Evolutionary conservation across 192 early-diverging fungal species (phyloP).

Genomic region (Linnemannia zychae): DNA sequence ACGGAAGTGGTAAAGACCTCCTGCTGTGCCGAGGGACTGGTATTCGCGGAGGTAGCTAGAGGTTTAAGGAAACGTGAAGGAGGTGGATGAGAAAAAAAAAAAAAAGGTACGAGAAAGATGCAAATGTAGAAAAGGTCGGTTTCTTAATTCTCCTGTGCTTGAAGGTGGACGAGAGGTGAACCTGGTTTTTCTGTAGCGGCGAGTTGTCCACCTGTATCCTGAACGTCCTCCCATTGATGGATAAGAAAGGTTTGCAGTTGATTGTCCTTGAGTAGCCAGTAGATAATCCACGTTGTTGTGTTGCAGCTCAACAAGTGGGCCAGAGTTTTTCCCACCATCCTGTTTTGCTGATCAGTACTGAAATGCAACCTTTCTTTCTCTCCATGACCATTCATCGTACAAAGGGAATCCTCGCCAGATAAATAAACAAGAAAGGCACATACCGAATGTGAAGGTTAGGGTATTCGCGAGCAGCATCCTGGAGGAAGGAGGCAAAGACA

Average conservation of each 20-base stretch:
- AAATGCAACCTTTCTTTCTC: not conserved
- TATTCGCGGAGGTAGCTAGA: constrained; percentile 97
- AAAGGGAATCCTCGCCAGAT: not conserved
- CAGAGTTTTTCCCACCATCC: constrained; percentile 17
- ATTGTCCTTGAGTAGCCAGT: not conserved
- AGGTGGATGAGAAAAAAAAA: not conserved
- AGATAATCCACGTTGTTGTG: constrained; percentile 14
- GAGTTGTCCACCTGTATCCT: not conserved
- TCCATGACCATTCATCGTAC: not conserved
- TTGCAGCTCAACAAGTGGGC: not conserved
- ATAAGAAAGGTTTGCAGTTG: not conserved
- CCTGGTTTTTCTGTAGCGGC: not conserved
- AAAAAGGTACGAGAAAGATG: not conserved
- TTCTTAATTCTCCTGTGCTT: not conserved
- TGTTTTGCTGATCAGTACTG: not conserved
- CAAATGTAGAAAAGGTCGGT: not conserved
- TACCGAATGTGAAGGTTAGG: constrained; percentile 89
- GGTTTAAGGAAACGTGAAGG: not conserved
- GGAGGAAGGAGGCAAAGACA: constrained; percentile 92
- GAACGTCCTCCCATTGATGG: not conserved
- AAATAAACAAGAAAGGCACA: not conserved
- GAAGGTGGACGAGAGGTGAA: not conserved
- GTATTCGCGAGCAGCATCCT: constrained; percentile 89
- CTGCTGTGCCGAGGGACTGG: constrained; percentile 95
- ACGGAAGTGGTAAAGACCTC: constrained; percentile 98